Evolutionary conservation across 164 flowering plant species (phyloP).

Genomic region (Chimonanthus salicifolius): DNA sequence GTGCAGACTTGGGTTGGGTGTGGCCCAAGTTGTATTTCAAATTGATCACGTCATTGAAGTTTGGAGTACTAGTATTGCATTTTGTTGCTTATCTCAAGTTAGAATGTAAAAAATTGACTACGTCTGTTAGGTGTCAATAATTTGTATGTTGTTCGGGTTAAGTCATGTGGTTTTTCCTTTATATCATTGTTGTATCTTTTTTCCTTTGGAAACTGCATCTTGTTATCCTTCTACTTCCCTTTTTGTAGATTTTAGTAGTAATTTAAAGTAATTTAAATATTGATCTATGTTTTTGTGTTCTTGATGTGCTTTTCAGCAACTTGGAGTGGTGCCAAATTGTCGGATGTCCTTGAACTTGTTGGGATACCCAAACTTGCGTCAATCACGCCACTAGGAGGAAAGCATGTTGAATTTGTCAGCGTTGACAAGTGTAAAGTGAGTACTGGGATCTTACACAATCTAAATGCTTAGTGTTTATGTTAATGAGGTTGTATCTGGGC

Average conservation of each 20-base stretch:
- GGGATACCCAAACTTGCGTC: constrained; percentile 62
- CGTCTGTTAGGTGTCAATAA: background rate
- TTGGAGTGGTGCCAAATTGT: constrained; percentile 93
- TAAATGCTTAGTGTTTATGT: background rate
- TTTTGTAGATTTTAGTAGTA: too few relatives aligned
- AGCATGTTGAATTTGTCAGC: constrained; percentile 93
- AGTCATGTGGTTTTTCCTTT: background rate
- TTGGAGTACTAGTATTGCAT: too few relatives aligned
- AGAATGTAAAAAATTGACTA: too few relatives aligned
- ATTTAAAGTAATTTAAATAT: too few relatives aligned
- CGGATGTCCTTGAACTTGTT: constrained; percentile 85
- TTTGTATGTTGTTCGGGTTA: background rate
- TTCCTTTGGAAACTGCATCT: too few relatives aligned
- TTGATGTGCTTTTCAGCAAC: constrained; percentile 44
- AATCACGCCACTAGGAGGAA: constrained; percentile 65
- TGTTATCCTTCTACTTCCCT: background rate
- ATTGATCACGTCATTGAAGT: too few relatives aligned
- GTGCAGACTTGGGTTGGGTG: too few relatives aligned
- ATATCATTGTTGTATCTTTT: too few relatives aligned
- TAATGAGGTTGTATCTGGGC: too few relatives aligned
- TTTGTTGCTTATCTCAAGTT: too few relatives aligned
- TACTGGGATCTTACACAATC: constrained; percentile 1
- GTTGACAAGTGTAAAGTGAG: constrained; percentile 90
- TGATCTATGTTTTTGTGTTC: background rate
- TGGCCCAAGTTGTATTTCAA: too few relatives aligned